Evolutionary conservation across 495 filamentous ascomycete species (phyloP).

Genomic region (Hyaloscypha bicolor): DNA sequence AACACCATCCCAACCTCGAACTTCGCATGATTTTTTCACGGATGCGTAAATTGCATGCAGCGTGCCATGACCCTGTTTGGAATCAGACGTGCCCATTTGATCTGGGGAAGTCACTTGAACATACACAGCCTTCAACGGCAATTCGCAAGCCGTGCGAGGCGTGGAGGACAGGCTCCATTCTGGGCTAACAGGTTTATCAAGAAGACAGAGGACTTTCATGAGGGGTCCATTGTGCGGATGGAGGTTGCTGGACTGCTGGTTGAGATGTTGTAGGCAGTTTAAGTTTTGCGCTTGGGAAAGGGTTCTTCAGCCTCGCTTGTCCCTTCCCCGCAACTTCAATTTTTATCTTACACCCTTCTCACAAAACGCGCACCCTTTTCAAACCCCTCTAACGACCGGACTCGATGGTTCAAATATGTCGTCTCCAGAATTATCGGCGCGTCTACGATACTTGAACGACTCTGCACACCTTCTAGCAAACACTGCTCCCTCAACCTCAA

Average conservation of each 20-base stretch:
- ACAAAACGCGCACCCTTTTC: not conserved
- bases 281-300: not conserved
- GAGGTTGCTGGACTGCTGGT: not conserved
- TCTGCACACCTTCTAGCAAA: slow-evolving; percentile 51
- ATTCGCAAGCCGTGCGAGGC: slow-evolving; percentile 50
- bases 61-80: slow-evolving; percentile 78
- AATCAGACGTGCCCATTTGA: not conserved
- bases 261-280: not conserved
- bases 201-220: not conserved
- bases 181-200: not conserved
- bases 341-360: not conserved
- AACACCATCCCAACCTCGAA: slow-evolving; percentile 72
- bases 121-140: slow-evolving; percentile 80
- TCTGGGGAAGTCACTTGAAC: slow-evolving; percentile 30
- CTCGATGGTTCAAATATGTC: slow-evolving; percentile 15
- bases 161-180: slow-evolving; percentile 24
- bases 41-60: slow-evolving; percentile 88
- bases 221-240: not conserved
- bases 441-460: slow-evolving; percentile 44
- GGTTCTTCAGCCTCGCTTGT: not conserved
- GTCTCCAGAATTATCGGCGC: slow-evolving; percentile 30
- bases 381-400: not conserved
- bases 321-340: not conserved
- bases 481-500: slow-evolving; percentile 49
- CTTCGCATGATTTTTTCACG: slow-evolving; percentile 59